Percentiles rank a stretch among this genome's conserved stretches.
phyloP scores from a whole-genome alignment of 495 filamentous ascomycete genomes.

The Cairneyella variabilis region DNA sequence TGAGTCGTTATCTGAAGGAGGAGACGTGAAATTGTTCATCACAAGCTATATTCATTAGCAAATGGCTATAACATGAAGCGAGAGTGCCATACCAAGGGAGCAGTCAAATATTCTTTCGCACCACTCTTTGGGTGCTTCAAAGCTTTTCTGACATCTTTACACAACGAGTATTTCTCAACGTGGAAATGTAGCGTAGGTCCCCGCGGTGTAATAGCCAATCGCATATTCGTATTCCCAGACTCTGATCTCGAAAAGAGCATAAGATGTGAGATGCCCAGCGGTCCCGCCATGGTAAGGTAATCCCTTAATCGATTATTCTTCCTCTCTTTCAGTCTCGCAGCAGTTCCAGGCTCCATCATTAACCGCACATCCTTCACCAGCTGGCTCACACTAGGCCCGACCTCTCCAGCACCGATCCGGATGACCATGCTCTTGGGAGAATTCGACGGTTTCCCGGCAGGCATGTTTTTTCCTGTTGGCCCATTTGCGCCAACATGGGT shows the following conservation, averaged over 20 bases:
- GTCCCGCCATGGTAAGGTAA: slow-evolving; percentile 93
- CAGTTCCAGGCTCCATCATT: slow-evolving; percentile 96
- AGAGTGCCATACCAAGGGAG: slow-evolving; percentile 61
- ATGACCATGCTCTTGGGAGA: slow-evolving; percentile 96
- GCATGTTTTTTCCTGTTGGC: slow-evolving; percentile 25
- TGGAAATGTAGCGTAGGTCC: slow-evolving; percentile 92
- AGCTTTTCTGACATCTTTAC: slow-evolving; percentile 80
- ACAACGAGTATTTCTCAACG: slow-evolving; percentile 94
- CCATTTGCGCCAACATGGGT: slow-evolving; percentile 69
- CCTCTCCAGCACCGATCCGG: slow-evolving; percentile 88
- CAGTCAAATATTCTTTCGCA: slow-evolving; percentile 75
- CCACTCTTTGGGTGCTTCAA: slow-evolving; percentile 77
- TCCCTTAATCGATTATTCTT: slow-evolving; percentile 86
- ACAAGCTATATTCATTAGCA: slow-evolving; percentile 56
- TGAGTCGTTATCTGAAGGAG: slow-evolving; percentile 48
- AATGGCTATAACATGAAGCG: neutral
- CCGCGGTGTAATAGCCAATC: slow-evolving; percentile 82
- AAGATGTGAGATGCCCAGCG: slow-evolving; percentile 89
- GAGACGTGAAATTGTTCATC: slow-evolving; percentile 93
- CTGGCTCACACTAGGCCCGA: slow-evolving; percentile 87
- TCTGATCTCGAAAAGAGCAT: slow-evolving; percentile 89
- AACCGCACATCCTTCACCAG: slow-evolving; percentile 84
- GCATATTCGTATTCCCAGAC: slow-evolving; percentile 87
- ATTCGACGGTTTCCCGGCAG: slow-evolving; percentile 20
- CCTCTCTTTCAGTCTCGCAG: slow-evolving; percentile 81